phyloP scores from a whole-genome alignment of 208 protist species.

The Acanthamoeba royreba region DNA sequence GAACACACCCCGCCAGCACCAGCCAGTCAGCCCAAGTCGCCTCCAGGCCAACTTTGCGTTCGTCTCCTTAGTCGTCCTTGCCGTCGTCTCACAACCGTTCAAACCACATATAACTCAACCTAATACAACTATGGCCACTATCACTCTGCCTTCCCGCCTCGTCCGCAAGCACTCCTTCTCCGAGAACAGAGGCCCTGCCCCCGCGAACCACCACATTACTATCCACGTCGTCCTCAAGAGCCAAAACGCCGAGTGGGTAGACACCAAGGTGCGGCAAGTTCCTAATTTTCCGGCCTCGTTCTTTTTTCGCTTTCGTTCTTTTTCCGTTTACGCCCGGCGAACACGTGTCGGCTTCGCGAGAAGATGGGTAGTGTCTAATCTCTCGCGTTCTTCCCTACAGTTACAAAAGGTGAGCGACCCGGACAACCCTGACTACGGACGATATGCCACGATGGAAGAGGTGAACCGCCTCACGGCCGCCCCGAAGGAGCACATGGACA shows the following conservation, averaged over 20 bases:
- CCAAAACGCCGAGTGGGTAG: background rate
- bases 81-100: too few relatives aligned
- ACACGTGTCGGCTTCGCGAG: background rate
- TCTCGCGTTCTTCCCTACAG: background rate
- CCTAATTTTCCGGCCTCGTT: background rate
- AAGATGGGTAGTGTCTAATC: background rate
- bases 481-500: background rate
- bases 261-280: background rate
- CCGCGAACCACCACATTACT: background rate
- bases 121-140: background rate
- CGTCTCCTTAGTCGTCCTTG: too few relatives aligned
- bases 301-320: background rate
- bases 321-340: background rate
- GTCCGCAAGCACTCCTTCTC: conserved; percentile 18
- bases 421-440: background rate
- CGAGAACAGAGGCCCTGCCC: background rate
- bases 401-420: background rate
- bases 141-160: background rate
- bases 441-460: background rate
- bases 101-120: background rate
- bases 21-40: too few relatives aligned
- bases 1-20: too few relatives aligned
- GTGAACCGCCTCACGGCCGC: background rate
- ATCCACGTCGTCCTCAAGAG: conserved; percentile 1
- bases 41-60: too few relatives aligned